Evolutionary conservation across 805 yeast species (phyloP), one percentile per base, ranked within the genome.

Genomic region (Kazachstania kunashirensis): DNA sequence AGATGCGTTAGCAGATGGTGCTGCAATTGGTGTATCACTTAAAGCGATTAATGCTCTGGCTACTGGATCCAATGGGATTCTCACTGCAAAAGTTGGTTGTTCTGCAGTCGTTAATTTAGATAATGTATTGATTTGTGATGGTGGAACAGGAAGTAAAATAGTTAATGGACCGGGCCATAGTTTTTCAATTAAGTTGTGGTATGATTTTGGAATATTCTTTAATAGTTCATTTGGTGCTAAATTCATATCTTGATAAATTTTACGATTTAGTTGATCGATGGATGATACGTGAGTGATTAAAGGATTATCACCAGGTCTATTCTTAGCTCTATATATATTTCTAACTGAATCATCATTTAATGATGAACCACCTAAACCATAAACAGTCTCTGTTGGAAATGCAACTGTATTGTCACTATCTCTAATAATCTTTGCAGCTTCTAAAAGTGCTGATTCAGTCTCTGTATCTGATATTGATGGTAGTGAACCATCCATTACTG

Each of bases 111-210:
- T 94, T 13, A 74, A 64, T 24, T 67, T 64, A 2, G 96, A 85
- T 2, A 89, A 63, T 1, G 74, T 74, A 6, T 70, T 62, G 6
- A 26, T 29, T 3, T 52, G 49, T 5, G 42, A 46, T 19, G 61
- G 45, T 20, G 63, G 60, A 5, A 73, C 66, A 0, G 96, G 96
- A 15, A 92, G 62, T 34, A 92, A 58, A 24, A 92, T 84, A 0
- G 96, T 86, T 38, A 92, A 62, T 0, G 98, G 97, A 0, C 98
- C 98, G 0, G 98, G 98, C 97, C 97, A 92, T 49, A 83, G 81
- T 43, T 68, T 68, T 2, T 68, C 67, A 9, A 88, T 65, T 29
- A 92, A 65, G 0, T 75, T 70, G 23, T 64, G 59, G 55, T 92
- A 92, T 0, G 78, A 68, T 1, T 62, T 61, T 0, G 97, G 97